Evolutionary conservation across 2,329 filamentous ascomycete species (phyloP).

Genomic region (Aspergillus persii): DNA sequence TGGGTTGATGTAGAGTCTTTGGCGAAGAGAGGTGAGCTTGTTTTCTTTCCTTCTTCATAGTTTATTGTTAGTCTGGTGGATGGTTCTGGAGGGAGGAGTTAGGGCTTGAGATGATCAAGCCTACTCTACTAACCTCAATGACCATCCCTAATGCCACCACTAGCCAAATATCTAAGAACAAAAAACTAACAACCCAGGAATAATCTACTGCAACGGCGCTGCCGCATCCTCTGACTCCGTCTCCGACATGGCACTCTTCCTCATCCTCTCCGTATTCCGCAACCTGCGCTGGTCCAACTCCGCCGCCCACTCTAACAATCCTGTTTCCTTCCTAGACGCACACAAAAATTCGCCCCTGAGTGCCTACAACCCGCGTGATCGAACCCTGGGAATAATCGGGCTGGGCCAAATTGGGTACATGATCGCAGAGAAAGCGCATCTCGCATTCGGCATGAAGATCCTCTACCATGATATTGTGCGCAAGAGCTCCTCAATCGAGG

Average conservation of each 20-base stretch:
- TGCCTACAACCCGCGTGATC: constrained; percentile 63
- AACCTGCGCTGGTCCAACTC: constrained; percentile 63
- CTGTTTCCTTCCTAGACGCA: constrained; percentile 54
- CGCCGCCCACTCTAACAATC: constrained; percentile 51
- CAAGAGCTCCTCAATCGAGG: constrained; percentile 39
- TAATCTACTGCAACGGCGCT: constrained; percentile 67
- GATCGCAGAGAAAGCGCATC: constrained; percentile 58
- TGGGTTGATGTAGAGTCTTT: constrained; percentile 62
- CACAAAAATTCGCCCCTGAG: constrained; percentile 59
- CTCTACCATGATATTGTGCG: constrained; percentile 53
- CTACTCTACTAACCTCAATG: too few species aligned
- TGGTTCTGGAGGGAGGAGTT: background rate
- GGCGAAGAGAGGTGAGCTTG: constrained; percentile 55
- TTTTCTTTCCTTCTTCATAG: background rate
- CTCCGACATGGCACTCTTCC: constrained; percentile 67
- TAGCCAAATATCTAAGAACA: too few species aligned
- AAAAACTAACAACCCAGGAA: constrained; percentile 16
- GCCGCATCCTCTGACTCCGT: constrained; percentile 70
- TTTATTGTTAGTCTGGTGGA: background rate
- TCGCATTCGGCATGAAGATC: constrained; percentile 66
- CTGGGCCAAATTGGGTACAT: constrained; percentile 65
- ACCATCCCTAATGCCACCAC: too few species aligned
- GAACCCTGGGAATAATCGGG: constrained; percentile 65
- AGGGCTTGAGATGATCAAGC: background rate
- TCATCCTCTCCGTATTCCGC: constrained; percentile 68